Base-by-base conservation (phyloP, 1,139 yeast species). In the Candida frijolesensis region DNA sequence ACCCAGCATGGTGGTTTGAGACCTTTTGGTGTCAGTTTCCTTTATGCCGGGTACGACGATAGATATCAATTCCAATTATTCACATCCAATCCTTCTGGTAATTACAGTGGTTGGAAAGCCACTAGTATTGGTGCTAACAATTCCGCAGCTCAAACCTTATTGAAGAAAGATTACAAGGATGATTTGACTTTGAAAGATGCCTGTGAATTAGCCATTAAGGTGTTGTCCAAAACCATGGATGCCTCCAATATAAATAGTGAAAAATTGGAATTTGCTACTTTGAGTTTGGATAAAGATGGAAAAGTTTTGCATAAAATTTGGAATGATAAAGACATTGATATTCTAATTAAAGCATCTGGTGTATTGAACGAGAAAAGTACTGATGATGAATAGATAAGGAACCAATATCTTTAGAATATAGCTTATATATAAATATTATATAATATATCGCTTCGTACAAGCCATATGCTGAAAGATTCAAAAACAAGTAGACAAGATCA, bases 1-100 rank as follows among this genome's bases (percentile, higher is more conserved):
- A 95, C 99, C 12, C 99, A 94, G 70, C 96, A 89, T 65, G 99
- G 99, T 64, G 99, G 99, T 43, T 80, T 94, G 65, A 85, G 99
- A 71, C 99, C 99, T 27, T 95, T 91, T 68, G 99, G 99, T 61
- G 99, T 94, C 44, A 88, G 96, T 54, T 91, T 95, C 72, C 82
- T 95, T 57, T 94, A 89, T 65, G 99, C 98, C 9, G 99, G 99
- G 4, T 88, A 87, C 66, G 99, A 95, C 67, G 95, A 90, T 52
- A 76, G 90, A 62, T 87, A 86, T 62, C 90, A 92, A 46, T 94
- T 87, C 76, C 99, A 95, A 71, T 78, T 95, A 59, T 95, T 87
- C 71, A 92, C 97, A 16, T 88, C 96, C 18, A 94, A 95, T 66
- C 99, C 99, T 12, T 88, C 96, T 0, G 99, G 99, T 35, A 95